These are phyloP conservation scores for Acorus gramineus DNA, from an alignment of 106 monocot genomes.

Conservation along the genomic window DNA sequence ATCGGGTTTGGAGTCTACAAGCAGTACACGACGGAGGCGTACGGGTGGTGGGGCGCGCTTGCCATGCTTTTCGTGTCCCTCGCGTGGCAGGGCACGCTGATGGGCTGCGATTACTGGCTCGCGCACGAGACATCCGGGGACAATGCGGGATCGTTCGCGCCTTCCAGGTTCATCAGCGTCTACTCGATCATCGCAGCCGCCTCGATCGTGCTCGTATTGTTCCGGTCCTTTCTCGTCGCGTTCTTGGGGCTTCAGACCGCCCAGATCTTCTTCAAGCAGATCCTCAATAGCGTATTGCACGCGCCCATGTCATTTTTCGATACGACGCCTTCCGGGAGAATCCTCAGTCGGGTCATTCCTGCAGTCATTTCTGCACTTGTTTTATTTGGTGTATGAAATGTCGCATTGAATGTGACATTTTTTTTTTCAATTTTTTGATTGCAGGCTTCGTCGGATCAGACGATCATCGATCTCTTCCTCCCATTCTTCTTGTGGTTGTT, in stretches of 20 bases:
- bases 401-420: too few species aligned
- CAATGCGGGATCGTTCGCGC: slow-evolving; percentile 9
- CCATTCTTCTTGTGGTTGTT: too few species aligned
- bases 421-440: too few species aligned
- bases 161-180: slow-evolving; percentile 8
- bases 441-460: too few species aligned
- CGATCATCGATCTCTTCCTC: too few species aligned
- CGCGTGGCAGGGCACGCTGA: slow-evolving; percentile 14
- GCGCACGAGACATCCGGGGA: slow-evolving; percentile 19
- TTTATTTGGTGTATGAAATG: too few species aligned
- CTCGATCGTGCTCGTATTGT: slow-evolving; percentile 9
- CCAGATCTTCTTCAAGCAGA: slow-evolving; percentile 26
- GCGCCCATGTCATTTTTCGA: slow-evolving; percentile 33
- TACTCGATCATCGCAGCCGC: slow-evolving; percentile 9
- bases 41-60: slow-evolving; percentile 25
- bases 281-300: slow-evolving; percentile 21
- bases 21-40: slow-evolving; percentile 21
- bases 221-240: slow-evolving; percentile 8
- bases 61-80: background rate
- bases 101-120: slow-evolving; percentile 24
- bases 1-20: slow-evolving; percentile 17
- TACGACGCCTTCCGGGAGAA: slow-evolving; percentile 33
- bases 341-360: slow-evolving; percentile 16
- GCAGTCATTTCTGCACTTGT: too few species aligned
- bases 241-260: slow-evolving; percentile 16